Evolutionary conservation across 176 grass and related monocot genomes (phyloP).

Genomic region (Triticum turgidum): DNA sequence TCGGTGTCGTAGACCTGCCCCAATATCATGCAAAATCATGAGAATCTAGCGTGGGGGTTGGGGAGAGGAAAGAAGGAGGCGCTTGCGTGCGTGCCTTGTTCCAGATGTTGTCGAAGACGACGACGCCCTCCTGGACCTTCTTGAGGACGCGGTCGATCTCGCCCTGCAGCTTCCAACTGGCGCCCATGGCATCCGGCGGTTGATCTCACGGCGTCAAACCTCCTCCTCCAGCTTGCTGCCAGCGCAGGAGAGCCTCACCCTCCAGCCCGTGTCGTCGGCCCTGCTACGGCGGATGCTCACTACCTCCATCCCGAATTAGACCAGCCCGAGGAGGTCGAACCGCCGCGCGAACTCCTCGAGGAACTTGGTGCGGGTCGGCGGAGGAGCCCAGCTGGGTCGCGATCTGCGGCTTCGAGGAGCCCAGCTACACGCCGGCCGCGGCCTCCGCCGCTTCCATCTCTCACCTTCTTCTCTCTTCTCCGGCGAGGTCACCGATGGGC

Average conservation of each 20-base stretch:
- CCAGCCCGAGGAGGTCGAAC: no score
- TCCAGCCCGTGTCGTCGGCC: no score
- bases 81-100: slow-evolving; percentile 55
- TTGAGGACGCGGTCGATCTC: slow-evolving; percentile 99
- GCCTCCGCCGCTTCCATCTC: slow-evolving; percentile 52
- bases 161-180: slow-evolving; percentile 89
- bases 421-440: slow-evolving; percentile 70
- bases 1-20: slow-evolving; percentile 94
- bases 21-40: not conserved
- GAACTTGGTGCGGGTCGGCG: no score
- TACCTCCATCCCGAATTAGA: no score
- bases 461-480: slow-evolving; percentile 22
- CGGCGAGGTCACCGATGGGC: slow-evolving; percentile 23
- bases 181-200: slow-evolving; percentile 55
- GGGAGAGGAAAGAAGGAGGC: not conserved
- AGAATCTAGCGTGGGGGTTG: not conserved
- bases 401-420: slow-evolving; percentile 87
- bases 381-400: slow-evolving; percentile 47
- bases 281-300: no score
- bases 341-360: no score
- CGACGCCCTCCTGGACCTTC: slow-evolving; percentile 99
- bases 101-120: slow-evolving; percentile 99
- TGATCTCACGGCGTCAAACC: no score
- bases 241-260: no score
- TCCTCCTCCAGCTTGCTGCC: no score